Percentiles rank a stretch among this genome's conserved stretches.
phyloP scores from a whole-genome alignment of 345 rosid genomes.

The Salix caprea region DNA sequence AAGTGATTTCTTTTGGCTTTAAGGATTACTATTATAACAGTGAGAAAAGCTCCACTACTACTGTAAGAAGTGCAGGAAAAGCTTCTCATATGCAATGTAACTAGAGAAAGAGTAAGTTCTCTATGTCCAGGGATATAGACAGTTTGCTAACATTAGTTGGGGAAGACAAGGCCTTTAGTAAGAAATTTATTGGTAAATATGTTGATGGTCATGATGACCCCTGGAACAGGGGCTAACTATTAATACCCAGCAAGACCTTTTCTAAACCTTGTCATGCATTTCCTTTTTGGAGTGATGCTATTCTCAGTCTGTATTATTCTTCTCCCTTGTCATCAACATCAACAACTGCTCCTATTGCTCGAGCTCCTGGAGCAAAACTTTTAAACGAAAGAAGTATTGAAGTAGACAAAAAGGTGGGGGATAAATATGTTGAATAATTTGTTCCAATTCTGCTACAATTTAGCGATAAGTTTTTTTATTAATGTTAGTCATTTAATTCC shows the following conservation, averaged over 20 bases:
- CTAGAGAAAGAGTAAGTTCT: constrained; percentile 23
- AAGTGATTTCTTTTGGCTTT: constrained; percentile 26
- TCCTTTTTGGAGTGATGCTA: constrained; percentile 31
- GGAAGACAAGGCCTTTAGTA: constrained; percentile 32
- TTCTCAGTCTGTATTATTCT: constrained; percentile 19
- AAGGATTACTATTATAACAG: constrained; percentile 30
- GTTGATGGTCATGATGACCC: constrained; percentile 14
- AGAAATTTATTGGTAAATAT: constrained; percentile 16
- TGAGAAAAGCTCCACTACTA: constrained; percentile 27
- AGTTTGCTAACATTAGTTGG: constrained; percentile 36
- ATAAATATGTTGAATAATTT: not conserved
- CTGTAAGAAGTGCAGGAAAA: constrained; percentile 34
- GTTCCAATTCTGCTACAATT: too few relatives aligned
- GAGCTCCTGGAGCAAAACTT: constrained; percentile 69
- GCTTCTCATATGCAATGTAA: constrained; percentile 28
- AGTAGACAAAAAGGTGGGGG: constrained; percentile 32
- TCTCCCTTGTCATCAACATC: constrained; percentile 40
- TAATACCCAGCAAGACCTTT: constrained; percentile 21
- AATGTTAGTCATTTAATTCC: too few relatives aligned
- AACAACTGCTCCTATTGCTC: constrained; percentile 51
- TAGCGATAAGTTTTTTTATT: too few relatives aligned
- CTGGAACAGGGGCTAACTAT: constrained; percentile 7
- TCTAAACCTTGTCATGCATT: constrained; percentile 46
- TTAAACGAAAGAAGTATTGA: constrained; percentile 21
- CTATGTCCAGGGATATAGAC: constrained; percentile 40